A percentile compares a stretch with the other conserved stretches of the same genome.
Conservation (phyloP, 352 stramenopile genomes). For the Pythium rishiriense region DNA sequence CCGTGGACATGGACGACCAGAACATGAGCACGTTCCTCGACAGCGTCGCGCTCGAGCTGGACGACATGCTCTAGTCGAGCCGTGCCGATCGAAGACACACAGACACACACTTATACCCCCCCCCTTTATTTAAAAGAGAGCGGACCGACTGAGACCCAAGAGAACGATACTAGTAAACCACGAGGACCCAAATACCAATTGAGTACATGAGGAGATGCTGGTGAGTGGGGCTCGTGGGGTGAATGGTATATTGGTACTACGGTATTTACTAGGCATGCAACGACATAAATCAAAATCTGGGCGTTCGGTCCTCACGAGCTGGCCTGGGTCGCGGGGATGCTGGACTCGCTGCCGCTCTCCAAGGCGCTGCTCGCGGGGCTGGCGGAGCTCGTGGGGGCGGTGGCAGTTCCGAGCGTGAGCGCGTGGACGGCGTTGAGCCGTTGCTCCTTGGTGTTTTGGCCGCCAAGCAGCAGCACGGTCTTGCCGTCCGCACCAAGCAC, state of each 20-base stretch:
- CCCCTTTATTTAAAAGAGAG: constrained; percentile 25
- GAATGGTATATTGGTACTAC: too few relatives aligned
- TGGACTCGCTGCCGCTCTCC: constrained; percentile 12
- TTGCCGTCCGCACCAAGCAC: constrained; percentile 62
- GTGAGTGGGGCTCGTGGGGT: too few relatives aligned
- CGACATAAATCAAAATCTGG: too few relatives aligned
- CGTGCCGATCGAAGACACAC: constrained; percentile 16
- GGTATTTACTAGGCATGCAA: too few relatives aligned
- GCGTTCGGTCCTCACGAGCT: constrained; percentile 5
- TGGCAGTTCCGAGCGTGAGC: constrained; percentile 37
- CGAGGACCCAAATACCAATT: not conserved
- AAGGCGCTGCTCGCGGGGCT: not conserved
- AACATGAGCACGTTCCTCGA: constrained; percentile 81
- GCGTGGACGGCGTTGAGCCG: constrained; percentile 84
- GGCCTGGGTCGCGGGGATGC: constrained; percentile 15
- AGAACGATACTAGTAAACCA: not conserved
- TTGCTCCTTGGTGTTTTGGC: constrained; percentile 75
- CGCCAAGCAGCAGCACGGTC: constrained; percentile 86
- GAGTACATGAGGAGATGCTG: not conserved
- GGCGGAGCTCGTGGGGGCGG: not conserved
- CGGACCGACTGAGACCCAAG: not conserved
- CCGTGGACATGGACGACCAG: constrained; percentile 57
- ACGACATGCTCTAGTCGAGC: constrained; percentile 58
- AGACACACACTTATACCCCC: constrained; percentile 2
- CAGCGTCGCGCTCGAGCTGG: constrained; percentile 76